Conservation (phyloP, 306 rosid genomes). For the Betula pendula region DNA sequence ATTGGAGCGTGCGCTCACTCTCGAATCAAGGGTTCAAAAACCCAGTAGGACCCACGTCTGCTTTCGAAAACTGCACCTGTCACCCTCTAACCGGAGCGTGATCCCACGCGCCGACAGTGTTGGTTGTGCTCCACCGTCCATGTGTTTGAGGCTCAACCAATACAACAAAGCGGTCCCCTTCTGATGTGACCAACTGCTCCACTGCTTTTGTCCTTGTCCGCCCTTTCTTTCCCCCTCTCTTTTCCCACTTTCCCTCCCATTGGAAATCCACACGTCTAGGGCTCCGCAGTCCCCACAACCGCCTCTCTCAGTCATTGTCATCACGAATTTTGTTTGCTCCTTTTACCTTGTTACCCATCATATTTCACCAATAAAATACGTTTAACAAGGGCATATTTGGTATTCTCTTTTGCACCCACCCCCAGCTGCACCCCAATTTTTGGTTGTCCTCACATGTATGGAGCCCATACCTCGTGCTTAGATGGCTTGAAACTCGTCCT, state of each 20-base stretch:
- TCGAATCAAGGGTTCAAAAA: too few relatives aligned
- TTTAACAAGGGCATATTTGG: not conserved
- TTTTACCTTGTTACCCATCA: not conserved
- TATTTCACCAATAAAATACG: not conserved
- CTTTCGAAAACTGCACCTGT: not conserved
- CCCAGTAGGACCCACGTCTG: not conserved
- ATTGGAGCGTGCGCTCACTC: not conserved
- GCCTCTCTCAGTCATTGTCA: not conserved
- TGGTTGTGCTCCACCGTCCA: not conserved
- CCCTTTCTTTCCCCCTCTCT: not conserved
- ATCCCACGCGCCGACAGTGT: not conserved
- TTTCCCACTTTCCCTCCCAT: not conserved
- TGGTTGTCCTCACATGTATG: not conserved
- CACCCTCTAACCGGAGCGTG: not conserved
- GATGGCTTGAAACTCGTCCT: not conserved
- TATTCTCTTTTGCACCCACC: not conserved
- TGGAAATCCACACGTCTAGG: slow-evolving; percentile 24
- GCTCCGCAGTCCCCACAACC: slow-evolving; percentile 20
- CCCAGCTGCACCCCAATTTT: not conserved
- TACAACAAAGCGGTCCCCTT: slow-evolving; percentile 44
- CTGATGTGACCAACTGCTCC: slow-evolving; percentile 63
- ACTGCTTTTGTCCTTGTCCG: slow-evolving; percentile 27
- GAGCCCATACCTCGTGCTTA: not conserved
- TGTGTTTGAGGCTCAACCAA: not conserved
- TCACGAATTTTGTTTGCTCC: not conserved